phyloP scores from a whole-genome alignment of 768 basidiomycete genomes.

The Mycena metata region DNA sequence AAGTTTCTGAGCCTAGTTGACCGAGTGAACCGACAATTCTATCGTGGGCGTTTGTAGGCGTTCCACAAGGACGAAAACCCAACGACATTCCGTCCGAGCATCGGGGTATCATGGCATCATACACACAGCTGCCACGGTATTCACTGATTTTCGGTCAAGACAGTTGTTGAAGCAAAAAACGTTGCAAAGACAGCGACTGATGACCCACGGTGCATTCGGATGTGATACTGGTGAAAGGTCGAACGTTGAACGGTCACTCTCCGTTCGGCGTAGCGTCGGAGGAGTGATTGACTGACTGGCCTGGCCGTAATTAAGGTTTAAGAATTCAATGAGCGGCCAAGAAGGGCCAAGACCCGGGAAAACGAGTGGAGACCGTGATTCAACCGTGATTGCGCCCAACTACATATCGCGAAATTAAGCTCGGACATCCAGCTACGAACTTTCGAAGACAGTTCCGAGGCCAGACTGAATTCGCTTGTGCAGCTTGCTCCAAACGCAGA shows the following conservation, averaged over 20 bases:
- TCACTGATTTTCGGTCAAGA: background rate
- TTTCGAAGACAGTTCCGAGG: too few relatives aligned
- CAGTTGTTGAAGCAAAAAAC: background rate
- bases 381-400: too few relatives aligned
- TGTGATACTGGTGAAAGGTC: constrained; percentile 27
- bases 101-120: background rate
- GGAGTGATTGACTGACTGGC: too few relatives aligned
- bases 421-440: too few relatives aligned
- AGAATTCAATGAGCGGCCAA: background rate
- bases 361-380: too few relatives aligned
- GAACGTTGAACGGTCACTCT: background rate
- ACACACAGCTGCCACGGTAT: background rate
- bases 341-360: too few relatives aligned
- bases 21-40: constrained; percentile 2
- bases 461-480: too few relatives aligned
- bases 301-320: too few relatives aligned
- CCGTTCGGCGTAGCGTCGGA: too few relatives aligned
- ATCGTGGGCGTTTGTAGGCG: constrained; percentile 12
- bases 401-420: too few relatives aligned
- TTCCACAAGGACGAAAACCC: constrained; percentile 10
- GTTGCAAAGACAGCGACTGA: background rate
- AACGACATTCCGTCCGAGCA: background rate
- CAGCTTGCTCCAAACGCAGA: too few relatives aligned
- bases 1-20: constrained; percentile 22
- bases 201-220: constrained; percentile 22